Conservation (phyloP, 2,329 filamentous ascomycete genomes). For the Cladophialophora bantiana region DNA sequence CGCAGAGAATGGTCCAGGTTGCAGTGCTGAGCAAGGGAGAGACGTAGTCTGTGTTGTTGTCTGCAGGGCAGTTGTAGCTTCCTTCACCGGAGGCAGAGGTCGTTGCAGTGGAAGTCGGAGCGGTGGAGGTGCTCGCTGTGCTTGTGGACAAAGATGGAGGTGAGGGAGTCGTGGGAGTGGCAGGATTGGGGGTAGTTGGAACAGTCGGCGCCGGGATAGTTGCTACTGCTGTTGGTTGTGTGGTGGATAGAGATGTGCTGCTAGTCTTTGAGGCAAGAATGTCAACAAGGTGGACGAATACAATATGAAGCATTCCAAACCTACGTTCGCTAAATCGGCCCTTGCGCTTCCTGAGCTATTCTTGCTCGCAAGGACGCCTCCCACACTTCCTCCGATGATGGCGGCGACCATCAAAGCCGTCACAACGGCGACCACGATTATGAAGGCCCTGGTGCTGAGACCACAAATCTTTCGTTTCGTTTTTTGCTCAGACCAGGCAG, state of each 20-base stretch:
- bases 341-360: slow-evolving; percentile 3
- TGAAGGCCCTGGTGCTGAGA: slow-evolving; percentile 8
- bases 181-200: neutral
- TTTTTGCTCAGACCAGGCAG: slow-evolving; percentile 9
- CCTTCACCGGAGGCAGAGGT: slow-evolving; percentile 13
- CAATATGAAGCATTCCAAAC: neutral
- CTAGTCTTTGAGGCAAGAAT: slow-evolving; percentile 5
- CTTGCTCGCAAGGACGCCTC: slow-evolving; percentile 16
- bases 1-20: slow-evolving; percentile 15
- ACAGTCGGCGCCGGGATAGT: neutral
- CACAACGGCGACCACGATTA: slow-evolving; percentile 14
- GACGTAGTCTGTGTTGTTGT: slow-evolving; percentile 11
- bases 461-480: slow-evolving; percentile 13
- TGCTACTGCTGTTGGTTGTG: slow-evolving; percentile 1
- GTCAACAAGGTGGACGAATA: neutral
- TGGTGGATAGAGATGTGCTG: slow-evolving; percentile 4
- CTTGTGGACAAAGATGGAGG: neutral
- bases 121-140: slow-evolving; percentile 2
- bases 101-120: neutral
- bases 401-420: slow-evolving; percentile 14
- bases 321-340: slow-evolving; percentile 9
- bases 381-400: slow-evolving; percentile 20
- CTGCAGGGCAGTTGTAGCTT: slow-evolving; percentile 21
- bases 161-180: neutral
- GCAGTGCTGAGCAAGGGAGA: neutral